Conservation (phyloP, 306 rosid species). For the Glycyrrhiza uralensis region DNA sequence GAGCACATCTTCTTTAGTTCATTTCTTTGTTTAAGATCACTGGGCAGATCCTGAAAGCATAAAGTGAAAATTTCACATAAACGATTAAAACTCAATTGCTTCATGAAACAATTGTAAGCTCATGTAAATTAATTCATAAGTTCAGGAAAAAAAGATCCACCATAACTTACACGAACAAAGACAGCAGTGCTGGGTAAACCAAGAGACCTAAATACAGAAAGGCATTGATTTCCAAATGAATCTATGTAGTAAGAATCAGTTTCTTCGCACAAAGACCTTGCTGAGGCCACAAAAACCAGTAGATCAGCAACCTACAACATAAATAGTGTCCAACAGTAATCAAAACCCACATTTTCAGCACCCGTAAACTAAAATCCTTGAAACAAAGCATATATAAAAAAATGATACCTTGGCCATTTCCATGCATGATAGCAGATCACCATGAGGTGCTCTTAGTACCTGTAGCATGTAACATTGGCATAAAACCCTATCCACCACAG, state of each 20-base stretch:
- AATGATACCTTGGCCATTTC: conserved; percentile 90
- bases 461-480: conserved; percentile 7
- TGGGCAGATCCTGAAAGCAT: conserved; percentile 66
- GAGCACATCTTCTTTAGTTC: conserved; percentile 71
- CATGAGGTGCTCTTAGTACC: conserved; percentile 90
- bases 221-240: conserved; percentile 89
- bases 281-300: conserved; percentile 81
- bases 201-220: conserved; percentile 83
- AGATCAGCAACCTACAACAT: conserved; percentile 80
- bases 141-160: neutral
- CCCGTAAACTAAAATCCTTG: neutral
- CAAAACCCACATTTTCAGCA: conserved; percentile 2
- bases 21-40: conserved; percentile 63
- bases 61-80: neutral
- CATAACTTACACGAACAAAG: conserved; percentile 75
- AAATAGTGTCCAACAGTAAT: neutral
- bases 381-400: neutral
- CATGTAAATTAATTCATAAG: neutral
- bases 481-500: neutral
- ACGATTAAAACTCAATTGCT: conserved; percentile 2
- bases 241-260: conserved; percentile 62
- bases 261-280: conserved; percentile 46
- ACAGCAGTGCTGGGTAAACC: conserved; percentile 93
- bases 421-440: conserved; percentile 72
- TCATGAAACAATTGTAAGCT: neutral